Percentiles rank a stretch among this genome's conserved stretches.
phyloP scores from a whole-genome alignment of 2,329 filamentous ascomycete genomes.

The Chaetomiaceae sp. region DNA sequence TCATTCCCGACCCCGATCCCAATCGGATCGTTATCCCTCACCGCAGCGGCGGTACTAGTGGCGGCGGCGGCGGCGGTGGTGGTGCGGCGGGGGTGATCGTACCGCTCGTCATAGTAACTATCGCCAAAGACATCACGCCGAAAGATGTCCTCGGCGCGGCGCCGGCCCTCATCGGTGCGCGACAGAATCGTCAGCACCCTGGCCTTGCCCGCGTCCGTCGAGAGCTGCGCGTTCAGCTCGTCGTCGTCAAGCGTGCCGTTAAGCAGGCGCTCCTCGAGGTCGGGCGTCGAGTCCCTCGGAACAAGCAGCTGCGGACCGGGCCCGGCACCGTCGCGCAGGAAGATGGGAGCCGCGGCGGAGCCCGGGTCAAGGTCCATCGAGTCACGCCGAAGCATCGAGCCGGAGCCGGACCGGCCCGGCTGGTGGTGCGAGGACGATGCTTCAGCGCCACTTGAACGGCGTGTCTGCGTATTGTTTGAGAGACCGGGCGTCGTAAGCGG shows the following conservation, averaged over 20 bases:
- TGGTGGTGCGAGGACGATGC: constrained; percentile 33
- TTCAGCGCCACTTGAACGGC: constrained; percentile 33
- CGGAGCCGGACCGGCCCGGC: constrained; percentile 26
- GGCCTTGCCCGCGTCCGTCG: constrained; percentile 41
- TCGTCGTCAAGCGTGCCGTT: constrained; percentile 37
- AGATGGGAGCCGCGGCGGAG: constrained; percentile 41
- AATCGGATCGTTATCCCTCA: constrained; percentile 26
- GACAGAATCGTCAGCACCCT: constrained; percentile 51
- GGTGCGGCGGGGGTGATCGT: too few relatives aligned
- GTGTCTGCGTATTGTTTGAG: constrained; percentile 32
- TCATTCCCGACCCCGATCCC: constrained; percentile 32
- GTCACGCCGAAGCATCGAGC: constrained; percentile 31
- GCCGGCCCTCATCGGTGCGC: constrained; percentile 47
- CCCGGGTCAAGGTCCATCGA: constrained; percentile 38
- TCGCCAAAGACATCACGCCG: constrained; percentile 46
- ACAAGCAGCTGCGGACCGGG: constrained; percentile 43
- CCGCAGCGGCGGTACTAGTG: not conserved
- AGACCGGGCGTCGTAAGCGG: constrained; percentile 37
- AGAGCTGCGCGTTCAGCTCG: constrained; percentile 42
- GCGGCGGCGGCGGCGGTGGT: too few relatives aligned
- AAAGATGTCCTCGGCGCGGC: constrained; percentile 48
- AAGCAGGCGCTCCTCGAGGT: constrained; percentile 49
- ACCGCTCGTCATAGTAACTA: constrained; percentile 13
- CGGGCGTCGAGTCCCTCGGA: constrained; percentile 37
- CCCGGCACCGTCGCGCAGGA: constrained; percentile 35